A percentile compares a stretch with the other conserved stretches of the same genome.
Evolutionary conservation across 345 rosid species (phyloP).

Genomic region (Pistacia integerrima): DNA sequence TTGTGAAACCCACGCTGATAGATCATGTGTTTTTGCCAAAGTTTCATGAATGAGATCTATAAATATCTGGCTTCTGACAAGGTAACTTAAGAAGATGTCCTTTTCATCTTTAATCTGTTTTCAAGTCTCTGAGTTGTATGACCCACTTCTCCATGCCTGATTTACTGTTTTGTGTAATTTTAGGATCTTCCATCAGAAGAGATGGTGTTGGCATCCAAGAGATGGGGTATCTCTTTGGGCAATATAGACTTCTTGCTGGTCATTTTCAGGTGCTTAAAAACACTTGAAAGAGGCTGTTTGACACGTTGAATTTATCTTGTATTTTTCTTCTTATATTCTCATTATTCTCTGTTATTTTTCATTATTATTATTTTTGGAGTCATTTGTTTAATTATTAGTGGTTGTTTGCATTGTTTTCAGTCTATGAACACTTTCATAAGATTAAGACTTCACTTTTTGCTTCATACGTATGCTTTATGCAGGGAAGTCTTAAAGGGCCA

Average conservation of each 20-base stretch:
- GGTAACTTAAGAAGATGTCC: constrained; percentile 41
- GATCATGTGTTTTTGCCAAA: constrained; percentile 99
- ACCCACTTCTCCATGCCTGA: constrained; percentile 4
- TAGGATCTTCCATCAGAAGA: constrained; percentile 99
- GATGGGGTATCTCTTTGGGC: constrained; percentile 98
- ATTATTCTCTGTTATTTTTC: no score
- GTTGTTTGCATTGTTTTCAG: no score
- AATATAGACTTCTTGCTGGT: constrained; percentile 90
- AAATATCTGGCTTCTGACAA: constrained; percentile 90
- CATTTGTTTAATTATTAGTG: no score
- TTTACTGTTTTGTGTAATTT: constrained; percentile 13
- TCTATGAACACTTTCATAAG: no score
- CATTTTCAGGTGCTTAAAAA: constrained; percentile 80
- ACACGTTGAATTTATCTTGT: not conserved
- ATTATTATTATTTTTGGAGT: no score
- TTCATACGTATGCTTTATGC: no score
- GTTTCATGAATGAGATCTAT: constrained; percentile 94
- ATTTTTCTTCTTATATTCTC: not conserved
- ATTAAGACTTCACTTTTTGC: no score
- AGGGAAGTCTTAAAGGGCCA: no score
- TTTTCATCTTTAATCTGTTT: constrained; percentile 9
- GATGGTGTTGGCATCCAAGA: constrained; percentile 96
- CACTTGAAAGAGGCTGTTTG: constrained; percentile 8
- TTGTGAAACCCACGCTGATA: constrained; percentile 45
- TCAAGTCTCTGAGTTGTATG: constrained; percentile 10